phyloP scores from a whole-genome alignment of 202 grass and related monocot genomes.

The Musa balbisiana region DNA sequence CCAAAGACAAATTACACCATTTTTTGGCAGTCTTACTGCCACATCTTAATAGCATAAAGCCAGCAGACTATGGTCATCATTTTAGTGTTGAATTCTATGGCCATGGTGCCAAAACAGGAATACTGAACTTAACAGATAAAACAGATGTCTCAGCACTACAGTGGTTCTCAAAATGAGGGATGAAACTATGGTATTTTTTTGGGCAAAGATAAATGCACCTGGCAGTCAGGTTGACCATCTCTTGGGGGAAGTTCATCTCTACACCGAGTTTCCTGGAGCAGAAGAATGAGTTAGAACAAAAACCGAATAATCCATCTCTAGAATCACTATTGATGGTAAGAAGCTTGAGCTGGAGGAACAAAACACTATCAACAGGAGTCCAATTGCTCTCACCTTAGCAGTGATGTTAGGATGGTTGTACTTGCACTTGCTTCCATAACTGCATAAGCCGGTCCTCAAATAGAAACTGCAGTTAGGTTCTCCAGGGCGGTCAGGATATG shows the following conservation, averaged over 20 bases:
- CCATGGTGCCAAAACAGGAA: not conserved
- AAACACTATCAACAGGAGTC: not conserved
- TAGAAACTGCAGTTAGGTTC: conserved; percentile 17
- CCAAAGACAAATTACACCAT: too few relatives aligned
- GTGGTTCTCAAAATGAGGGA: not conserved
- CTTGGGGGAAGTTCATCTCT: conserved; percentile 1
- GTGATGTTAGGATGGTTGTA: conserved; percentile 16
- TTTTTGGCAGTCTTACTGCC: not conserved
- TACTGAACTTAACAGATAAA: not conserved
- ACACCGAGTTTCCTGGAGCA: not conserved
- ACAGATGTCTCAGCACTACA: not conserved
- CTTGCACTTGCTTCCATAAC: conserved; percentile 13
- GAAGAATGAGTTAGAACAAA: not conserved
- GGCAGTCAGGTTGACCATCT: conserved; percentile 19
- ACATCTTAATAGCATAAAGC: not conserved
- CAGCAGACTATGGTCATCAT: not conserved
- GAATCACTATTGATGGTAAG: not conserved
- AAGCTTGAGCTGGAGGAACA: not conserved
- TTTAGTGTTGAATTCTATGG: not conserved
- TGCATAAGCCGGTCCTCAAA: conserved; percentile 6
- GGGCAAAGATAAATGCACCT: not conserved
- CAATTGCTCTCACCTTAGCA: conserved; percentile 2
- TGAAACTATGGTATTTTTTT: not conserved
- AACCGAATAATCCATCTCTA: not conserved
- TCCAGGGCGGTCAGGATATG: conserved; percentile 12